Evolutionary conservation across 768 basidiomycete genomes (phyloP).

Genomic region (Russula griseocarnosa): DNA sequence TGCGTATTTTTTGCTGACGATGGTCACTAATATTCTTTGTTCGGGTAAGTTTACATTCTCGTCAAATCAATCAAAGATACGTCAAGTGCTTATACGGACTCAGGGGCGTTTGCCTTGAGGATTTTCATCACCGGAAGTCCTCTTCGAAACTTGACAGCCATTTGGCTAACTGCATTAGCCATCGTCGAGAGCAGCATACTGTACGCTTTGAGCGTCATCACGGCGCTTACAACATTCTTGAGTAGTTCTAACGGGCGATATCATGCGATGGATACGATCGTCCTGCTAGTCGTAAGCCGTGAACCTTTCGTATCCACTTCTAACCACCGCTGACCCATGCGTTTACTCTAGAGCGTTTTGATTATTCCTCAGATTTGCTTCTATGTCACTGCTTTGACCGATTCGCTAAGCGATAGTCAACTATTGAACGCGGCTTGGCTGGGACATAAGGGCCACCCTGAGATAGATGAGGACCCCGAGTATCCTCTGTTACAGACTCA

Average conservation of each 20-base stretch:
- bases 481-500: background rate
- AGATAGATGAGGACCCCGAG: background rate
- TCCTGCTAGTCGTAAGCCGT: slow-evolving; percentile 4
- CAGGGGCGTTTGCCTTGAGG: slow-evolving; percentile 14
- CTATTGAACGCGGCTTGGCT: background rate
- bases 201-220: slow-evolving; percentile 1
- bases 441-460: background rate
- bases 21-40: slow-evolving; percentile 7
- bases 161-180: background rate
- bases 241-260: background rate
- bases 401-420: background rate
- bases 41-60: slow-evolving; percentile 1
- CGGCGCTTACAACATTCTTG: slow-evolving; percentile 3
- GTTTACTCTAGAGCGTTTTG: slow-evolving; percentile 1
- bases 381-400: background rate
- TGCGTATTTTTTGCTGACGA: slow-evolving; percentile 1
- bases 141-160: background rate
- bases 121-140: background rate
- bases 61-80: background rate
- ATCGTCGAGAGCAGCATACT: slow-evolving; percentile 14
- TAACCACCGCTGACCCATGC: background rate
- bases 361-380: slow-evolving; percentile 19
- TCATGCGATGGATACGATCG: slow-evolving; percentile 1
- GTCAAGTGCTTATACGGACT: too few relatives aligned
- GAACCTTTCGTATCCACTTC: background rate